These are phyloP conservation scores for Colletotrichum incanum DNA, from an alignment of 2,329 filamentous ascomycete species.

Conservation along the genomic window DNA sequence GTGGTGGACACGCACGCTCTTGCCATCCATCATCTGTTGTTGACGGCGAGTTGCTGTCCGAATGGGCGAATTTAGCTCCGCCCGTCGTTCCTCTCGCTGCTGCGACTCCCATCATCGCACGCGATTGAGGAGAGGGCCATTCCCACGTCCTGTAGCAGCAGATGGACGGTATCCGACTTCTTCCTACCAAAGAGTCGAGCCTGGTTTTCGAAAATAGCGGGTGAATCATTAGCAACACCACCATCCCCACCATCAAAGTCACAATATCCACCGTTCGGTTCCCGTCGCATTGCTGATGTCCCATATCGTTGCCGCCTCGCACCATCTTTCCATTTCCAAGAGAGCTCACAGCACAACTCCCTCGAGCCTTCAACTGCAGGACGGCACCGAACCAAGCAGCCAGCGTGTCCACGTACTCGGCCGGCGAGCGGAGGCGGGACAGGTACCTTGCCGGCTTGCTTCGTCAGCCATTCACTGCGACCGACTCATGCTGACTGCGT, in stretches of 20 bases:
- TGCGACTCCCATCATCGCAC: neutral
- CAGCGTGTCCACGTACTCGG: neutral
- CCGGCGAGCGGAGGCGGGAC: neutral
- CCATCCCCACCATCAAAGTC: neutral
- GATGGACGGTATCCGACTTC: no score
- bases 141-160: no score
- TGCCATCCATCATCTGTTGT: neutral
- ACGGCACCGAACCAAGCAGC: no score
- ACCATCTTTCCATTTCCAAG: neutral
- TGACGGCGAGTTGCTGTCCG: neutral
- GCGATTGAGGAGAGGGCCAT: no score
- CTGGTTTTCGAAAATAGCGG: neutral
- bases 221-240: neutral
- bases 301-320: neutral
- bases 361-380: neutral
- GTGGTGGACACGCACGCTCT: neutral
- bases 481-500: neutral
- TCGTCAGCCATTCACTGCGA: neutral
- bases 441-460: neutral
- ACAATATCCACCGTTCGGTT: neutral
- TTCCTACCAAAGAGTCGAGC: neutral
- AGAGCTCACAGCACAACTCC: neutral
- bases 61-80: neutral
- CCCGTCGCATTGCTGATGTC: neutral
- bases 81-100: neutral